phyloP scores from a whole-genome alignment of 2,329 filamentous ascomycete genomes.

The Paramyrothecium roridum region DNA sequence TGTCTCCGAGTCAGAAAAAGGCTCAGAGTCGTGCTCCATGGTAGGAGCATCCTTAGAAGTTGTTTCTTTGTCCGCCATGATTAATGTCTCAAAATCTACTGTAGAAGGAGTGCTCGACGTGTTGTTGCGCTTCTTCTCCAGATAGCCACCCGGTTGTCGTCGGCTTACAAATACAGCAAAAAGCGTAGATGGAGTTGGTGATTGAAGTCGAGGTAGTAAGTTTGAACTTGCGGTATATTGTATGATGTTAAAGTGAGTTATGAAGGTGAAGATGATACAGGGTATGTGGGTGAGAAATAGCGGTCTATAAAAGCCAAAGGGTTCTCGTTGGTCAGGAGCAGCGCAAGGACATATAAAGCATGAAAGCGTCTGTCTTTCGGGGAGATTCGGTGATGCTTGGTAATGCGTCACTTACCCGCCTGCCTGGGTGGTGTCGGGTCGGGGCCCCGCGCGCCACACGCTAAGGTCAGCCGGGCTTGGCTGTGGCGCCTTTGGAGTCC shows the following conservation, averaged over 20 bases:
- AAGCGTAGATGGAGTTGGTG: neutral
- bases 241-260: too few relatives aligned
- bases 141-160: neutral
- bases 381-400: conserved; percentile 2
- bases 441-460: neutral
- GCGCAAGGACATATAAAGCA: conserved; percentile 7
- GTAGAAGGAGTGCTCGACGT: neutral
- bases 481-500: neutral
- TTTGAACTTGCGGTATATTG: too few relatives aligned
- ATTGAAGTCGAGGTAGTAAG: too few relatives aligned
- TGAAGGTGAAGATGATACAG: too few relatives aligned
- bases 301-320: too few relatives aligned
- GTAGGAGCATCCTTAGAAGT: neutral
- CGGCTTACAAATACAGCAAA: neutral
- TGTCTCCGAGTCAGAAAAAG: conserved; percentile 11
- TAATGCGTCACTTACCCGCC: conserved; percentile 2
- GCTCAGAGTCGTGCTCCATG: neutral
- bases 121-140: neutral
- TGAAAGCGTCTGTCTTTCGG: conserved; percentile 2
- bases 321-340: neutral
- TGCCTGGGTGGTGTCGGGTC: neutral
- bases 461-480: neutral
- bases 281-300: too few relatives aligned
- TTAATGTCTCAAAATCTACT: neutral
- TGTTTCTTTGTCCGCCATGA: neutral